Evolutionary conservation across 176 grass and related monocot genomes (phyloP).

Genomic region (Miscanthus lutarioriparius): DNA sequence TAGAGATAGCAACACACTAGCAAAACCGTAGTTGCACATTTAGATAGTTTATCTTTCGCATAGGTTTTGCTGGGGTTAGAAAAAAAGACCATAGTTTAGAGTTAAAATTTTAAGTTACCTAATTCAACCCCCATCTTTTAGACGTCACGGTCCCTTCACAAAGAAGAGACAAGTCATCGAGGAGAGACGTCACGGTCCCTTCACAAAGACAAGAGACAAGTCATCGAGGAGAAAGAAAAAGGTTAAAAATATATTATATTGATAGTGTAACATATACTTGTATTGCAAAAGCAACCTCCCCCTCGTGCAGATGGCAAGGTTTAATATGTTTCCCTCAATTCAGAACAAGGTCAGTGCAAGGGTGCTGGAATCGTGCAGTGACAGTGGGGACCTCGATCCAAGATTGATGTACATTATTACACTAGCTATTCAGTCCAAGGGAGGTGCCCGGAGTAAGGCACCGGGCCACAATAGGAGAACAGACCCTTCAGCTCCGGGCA

Average conservation of each 20-base stretch:
- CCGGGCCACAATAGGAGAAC: slow-evolving; percentile 76
- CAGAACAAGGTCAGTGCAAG: slow-evolving; percentile 14
- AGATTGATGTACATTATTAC: not conserved
- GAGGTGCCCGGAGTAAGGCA: slow-evolving; percentile 71
- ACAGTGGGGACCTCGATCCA: not conserved
- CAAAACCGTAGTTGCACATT: too few species aligned
- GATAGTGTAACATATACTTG: not conserved
- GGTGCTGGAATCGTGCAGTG: slow-evolving; percentile 10
- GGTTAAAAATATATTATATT: not conserved
- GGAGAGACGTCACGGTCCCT: too few species aligned
- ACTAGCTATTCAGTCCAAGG: slow-evolving; percentile 59
- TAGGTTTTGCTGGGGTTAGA: too few species aligned
- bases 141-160: too few species aligned
- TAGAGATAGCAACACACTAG: too few species aligned
- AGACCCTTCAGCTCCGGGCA: slow-evolving; percentile 80
- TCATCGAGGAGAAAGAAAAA: not conserved
- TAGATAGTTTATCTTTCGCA: too few species aligned
- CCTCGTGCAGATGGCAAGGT: not conserved
- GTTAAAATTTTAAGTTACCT: too few species aligned
- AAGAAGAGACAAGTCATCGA: too few species aligned
- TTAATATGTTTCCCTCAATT: slow-evolving; percentile 2
- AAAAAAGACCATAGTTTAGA: too few species aligned
- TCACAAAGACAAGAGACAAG: not conserved
- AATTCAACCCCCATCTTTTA: too few species aligned
- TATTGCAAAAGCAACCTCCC: not conserved